Conservation (phyloP, 305 asterid genomes). For the Fraxinus paxiana region DNA sequence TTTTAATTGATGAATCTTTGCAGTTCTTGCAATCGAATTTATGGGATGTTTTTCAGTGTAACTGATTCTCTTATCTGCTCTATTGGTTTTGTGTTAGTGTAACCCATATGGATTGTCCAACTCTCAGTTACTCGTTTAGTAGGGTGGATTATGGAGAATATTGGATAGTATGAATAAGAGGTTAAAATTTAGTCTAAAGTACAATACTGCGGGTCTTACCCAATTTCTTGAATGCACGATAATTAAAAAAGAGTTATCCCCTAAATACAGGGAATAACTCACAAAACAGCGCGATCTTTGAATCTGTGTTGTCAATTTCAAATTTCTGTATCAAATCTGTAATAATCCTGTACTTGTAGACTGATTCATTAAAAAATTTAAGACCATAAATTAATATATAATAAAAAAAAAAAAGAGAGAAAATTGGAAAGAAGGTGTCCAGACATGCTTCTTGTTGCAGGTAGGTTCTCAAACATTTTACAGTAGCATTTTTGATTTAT, state of each 20-base stretch:
- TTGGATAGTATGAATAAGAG: not conserved
- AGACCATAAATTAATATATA: no score
- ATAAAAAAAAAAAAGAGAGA: not conserved
- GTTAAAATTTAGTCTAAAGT: not conserved
- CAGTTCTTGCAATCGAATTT: not conserved
- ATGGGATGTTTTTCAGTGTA: not conserved
- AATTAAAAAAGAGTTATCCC: no score
- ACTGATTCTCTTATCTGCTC: not conserved
- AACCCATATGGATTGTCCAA: not conserved
- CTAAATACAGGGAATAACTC: no score
- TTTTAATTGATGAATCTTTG: constrained; percentile 4
- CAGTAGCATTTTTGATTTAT: no score
- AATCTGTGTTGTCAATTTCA: no score
- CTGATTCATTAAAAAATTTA: no score
- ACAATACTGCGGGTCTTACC: not conserved
- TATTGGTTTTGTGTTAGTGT: not conserved
- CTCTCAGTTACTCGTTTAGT: not conserved
- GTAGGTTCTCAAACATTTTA: not conserved
- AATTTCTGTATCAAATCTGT: no score
- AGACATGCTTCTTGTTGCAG: not conserved
- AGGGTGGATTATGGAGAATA: not conserved
- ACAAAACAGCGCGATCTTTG: no score
- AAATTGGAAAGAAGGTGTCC: not conserved
- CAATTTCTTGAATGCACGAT: not conserved
- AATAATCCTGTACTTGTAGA: no score